phyloP scores from a whole-genome alignment of 345 rosid species.

The Brassica rapa region DNA sequence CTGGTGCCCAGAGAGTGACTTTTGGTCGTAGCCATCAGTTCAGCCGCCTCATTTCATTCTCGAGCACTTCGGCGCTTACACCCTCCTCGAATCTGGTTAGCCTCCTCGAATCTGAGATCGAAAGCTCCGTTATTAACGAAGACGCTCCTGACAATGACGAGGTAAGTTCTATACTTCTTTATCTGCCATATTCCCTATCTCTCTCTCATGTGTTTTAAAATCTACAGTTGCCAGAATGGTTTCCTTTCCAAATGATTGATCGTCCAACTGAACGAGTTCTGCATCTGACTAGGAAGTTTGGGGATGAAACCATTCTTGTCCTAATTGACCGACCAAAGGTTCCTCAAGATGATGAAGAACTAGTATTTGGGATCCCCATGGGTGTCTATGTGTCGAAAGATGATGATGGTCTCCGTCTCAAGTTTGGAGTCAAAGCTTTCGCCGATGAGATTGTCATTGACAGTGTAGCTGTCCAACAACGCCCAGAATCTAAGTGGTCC shows the following conservation, averaged over 20 bases:
- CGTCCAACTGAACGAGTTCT: slow-evolving; percentile 61
- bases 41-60: slow-evolving; percentile 16
- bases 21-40: neutral
- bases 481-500: slow-evolving; percentile 40
- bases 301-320: slow-evolving; percentile 56
- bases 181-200: neutral
- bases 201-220: neutral
- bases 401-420: slow-evolving; percentile 43
- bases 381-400: slow-evolving; percentile 56
- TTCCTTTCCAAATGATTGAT: slow-evolving; percentile 63
- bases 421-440: slow-evolving; percentile 58
- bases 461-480: slow-evolving; percentile 50
- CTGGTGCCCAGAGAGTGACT: neutral
- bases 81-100: slow-evolving; percentile 35
- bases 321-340: slow-evolving; percentile 45
- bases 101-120: slow-evolving; percentile 57
- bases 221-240: slow-evolving; percentile 39
- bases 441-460: slow-evolving; percentile 60
- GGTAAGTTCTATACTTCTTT: slow-evolving; percentile 21
- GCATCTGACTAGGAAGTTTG: slow-evolving; percentile 44
- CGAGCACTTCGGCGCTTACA: slow-evolving; percentile 13
- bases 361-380: slow-evolving; percentile 43
- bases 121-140: slow-evolving; percentile 47
- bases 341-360: neutral
- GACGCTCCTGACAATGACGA: slow-evolving; percentile 25